Evolutionary conservation across 768 basidiomycete genomes (phyloP), one percentile per base, ranked within the genome.

Genomic region (Mycena pura): DNA sequence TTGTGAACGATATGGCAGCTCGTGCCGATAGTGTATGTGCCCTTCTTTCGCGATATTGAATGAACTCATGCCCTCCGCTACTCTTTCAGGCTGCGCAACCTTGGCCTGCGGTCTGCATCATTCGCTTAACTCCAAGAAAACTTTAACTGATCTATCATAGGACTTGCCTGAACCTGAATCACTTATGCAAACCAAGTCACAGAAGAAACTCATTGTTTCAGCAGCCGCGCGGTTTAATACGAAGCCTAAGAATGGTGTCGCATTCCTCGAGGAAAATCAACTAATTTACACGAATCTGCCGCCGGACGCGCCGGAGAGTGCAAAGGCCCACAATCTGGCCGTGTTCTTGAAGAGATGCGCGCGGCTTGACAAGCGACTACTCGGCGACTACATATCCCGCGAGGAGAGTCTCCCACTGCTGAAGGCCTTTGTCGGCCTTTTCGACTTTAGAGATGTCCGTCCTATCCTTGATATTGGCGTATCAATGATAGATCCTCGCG

Each of bases 211-310:
- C 6, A 87, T 97, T 28, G 77, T 96, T 47, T 83, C 89, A 0
- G 96, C 94, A 4, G 92, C 93, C 6, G 77, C 87, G 1, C 86
- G 88, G 34, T 99, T 99, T 79, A 99, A 99, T 70, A 76, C 84
- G 14, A 98, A 98, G 76, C 96, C 97, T 1, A 99, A 96, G 75
- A 80, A 83, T 32, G 97, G 95, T 0, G 75, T 99, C 25, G 84
- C 93, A 3, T 98, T 94, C 77, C 81, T 99, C 32, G 95, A 98
- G 72, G 94, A 97, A 69, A 90, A 96, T 69, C 87, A 87, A n/a
- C 79, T 99, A 39, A 92, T 99, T 58, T 90, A 91, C 70, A 76
- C 80, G 5, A 86, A 92, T 62, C 74, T 86, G 29, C 84, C 85
- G 19, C 73, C 81, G 15, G 82, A 78, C 13, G 76, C 85, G 19